Conservation (phyloP, 306 rosid genomes). For the Mimosa bimucronata region DNA sequence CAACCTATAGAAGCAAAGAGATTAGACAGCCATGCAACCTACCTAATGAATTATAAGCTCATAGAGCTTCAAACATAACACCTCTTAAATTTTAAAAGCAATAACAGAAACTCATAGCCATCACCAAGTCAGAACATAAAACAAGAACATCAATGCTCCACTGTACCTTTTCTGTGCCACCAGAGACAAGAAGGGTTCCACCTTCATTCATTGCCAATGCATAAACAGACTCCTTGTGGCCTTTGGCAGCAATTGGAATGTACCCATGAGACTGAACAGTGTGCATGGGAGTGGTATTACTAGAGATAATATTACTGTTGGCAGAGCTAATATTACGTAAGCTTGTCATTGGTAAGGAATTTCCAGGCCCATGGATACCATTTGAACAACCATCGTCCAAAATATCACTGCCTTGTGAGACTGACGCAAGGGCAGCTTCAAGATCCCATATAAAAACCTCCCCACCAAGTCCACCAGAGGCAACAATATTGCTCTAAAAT, state of each 20-base stretch:
- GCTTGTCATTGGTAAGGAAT: conserved; percentile 67
- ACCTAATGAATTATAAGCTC: conserved; percentile 10
- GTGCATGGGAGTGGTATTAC: conserved; percentile 72
- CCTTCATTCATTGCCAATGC: conserved; percentile 93
- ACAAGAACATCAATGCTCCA: conserved; percentile 34
- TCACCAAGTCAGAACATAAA: conserved; percentile 8
- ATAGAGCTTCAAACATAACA: neutral
- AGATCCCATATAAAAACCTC: conserved; percentile 99
- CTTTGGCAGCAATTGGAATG: conserved; percentile 87
- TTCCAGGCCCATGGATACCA: conserved; percentile 79
- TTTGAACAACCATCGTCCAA: conserved; percentile 75
- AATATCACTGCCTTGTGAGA: conserved; percentile 70
- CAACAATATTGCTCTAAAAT: conserved; percentile 99
- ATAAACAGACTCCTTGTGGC: conserved; percentile 99
- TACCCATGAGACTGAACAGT: conserved; percentile 83
- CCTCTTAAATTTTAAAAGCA: neutral
- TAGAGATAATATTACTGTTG: conserved; percentile 80
- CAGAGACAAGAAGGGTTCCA: conserved; percentile 92
- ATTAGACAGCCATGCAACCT: conserved; percentile 31
- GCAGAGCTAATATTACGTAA: conserved; percentile 83
- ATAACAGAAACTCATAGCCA: neutral
- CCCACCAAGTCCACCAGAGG: conserved; percentile 99
- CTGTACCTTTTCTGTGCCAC: conserved; percentile 97
- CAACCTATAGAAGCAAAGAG: conserved; percentile 62
- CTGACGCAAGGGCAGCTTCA: conserved; percentile 80